Percentiles rank a stretch among this genome's conserved stretches.
Evolutionary conservation across 2,329 filamentous ascomycete species (phyloP).

Genomic region (Pseudogymnoascus sp.): DNA sequence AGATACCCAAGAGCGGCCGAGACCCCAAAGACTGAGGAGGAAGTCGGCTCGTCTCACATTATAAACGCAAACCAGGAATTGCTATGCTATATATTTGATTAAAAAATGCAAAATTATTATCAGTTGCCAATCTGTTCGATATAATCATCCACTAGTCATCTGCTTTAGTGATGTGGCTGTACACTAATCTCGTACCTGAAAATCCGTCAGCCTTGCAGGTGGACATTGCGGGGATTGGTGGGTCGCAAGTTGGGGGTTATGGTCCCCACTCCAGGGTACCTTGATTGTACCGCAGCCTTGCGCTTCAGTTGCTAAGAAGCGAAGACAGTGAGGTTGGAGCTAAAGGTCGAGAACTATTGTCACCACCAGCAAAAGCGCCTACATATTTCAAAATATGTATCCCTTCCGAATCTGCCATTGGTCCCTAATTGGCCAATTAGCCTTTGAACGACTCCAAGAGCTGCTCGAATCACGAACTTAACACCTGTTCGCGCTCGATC

Average conservation of each 20-base stretch:
- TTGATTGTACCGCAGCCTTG: neutral
- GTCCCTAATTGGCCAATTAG: neutral
- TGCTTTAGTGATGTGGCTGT: neutral
- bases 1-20: neutral
- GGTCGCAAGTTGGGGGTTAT: neutral
- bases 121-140: neutral
- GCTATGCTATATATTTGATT: constrained; percentile 2
- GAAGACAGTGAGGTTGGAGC: neutral
- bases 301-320: neutral
- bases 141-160: neutral
- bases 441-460: neutral
- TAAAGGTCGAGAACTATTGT: neutral
- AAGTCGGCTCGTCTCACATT: neutral
- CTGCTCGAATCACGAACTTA: neutral
- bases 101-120: neutral
- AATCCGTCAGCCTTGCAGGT: constrained; percentile 1
- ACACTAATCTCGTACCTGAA: constrained; percentile 1
- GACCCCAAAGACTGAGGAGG: neutral
- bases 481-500: neutral
- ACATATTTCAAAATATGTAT: neutral
- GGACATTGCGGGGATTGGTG: constrained; percentile 1
- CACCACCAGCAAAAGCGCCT: neutral
- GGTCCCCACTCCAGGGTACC: neutral
- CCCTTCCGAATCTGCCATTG: neutral
- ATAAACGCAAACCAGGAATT: constrained; percentile 2